Evolutionary conservation across 169 alveolate species (phyloP), one percentile per base, ranked within the genome.

Genomic region (Plasmodium blacklocki): DNA sequence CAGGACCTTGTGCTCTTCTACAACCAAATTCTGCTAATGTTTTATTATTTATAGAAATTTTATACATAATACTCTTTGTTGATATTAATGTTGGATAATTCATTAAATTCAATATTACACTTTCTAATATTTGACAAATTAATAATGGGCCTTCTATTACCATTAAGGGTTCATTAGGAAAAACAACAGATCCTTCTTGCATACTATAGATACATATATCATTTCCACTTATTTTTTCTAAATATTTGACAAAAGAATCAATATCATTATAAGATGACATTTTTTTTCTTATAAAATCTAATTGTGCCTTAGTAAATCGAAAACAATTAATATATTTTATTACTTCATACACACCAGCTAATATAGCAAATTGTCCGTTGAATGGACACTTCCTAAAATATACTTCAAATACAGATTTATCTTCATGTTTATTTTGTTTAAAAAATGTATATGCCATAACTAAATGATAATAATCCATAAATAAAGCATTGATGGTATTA

Each of bases 1-100:
- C 97, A n/a, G 99, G 98, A 8, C 99, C 99, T 88, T 96, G 93
- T 23, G 98, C 98, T 73, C 98, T 88, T 88, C 98, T 86, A 26
- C 94, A 71, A 26, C 98, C 98, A 88, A 96, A 93, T 85, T 96
- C 98, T 58, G 97, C 97, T 56, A 95, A 88, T 32, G 89, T 75
- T 74, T 96, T 95, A 90, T 95, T 39, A 73, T 58, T 78, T 70
- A 58, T 75, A 7, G 88, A 72, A 43, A 88, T 49, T 67, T 70
- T 68, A 71, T 66, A 18, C 49, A 26, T 32, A 56, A 94, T 60
- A 43, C 96, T 97, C 68, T 95, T 95, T 15, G 99, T 96, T 12
- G 97, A 92, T 15, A 97, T 93, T 47, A 97, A 92, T n/a, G 97
- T 78, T 0, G 99, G 94, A 88, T 93, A 97, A 80, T 95, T 95